These are phyloP conservation scores for Neurospora sp. DNA, from an alignment of 2,329 filamentous ascomycete genomes.

Conservation along the genomic window DNA sequence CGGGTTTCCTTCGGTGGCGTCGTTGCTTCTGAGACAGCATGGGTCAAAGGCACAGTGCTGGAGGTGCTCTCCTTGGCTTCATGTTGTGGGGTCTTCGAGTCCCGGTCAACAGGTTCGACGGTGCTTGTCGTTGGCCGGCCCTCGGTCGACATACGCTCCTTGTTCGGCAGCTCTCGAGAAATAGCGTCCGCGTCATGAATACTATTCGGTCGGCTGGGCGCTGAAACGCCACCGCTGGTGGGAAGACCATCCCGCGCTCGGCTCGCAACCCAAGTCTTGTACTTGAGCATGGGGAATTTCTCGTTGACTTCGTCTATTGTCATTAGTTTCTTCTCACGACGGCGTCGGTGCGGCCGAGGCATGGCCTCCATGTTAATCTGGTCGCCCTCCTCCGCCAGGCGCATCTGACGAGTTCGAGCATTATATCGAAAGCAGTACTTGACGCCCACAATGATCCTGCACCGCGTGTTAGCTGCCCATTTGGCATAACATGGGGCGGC, in stretches of 20 bases:
- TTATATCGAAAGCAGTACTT: slow-evolving; percentile 99
- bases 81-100: slow-evolving; percentile 13
- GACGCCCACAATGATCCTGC: slow-evolving; percentile 97
- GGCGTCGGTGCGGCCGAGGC: slow-evolving; percentile 72
- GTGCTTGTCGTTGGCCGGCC: slow-evolving; percentile 25
- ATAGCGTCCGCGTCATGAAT: slow-evolving; percentile 56
- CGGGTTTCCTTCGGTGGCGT: slow-evolving; percentile 15
- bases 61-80: slow-evolving; percentile 19
- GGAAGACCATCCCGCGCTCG: slow-evolving; percentile 77
- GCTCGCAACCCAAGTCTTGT: slow-evolving; percentile 85
- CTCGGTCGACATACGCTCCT: slow-evolving; percentile 36
- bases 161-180: slow-evolving; percentile 32
- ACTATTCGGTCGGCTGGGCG: slow-evolving; percentile 62
- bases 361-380: slow-evolving; percentile 81
- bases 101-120: slow-evolving; percentile 9
- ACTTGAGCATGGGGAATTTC: slow-evolving; percentile 90
- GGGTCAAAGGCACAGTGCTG: slow-evolving; percentile 14
- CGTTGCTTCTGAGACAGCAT: slow-evolving; percentile 13
- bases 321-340: slow-evolving; percentile 97
- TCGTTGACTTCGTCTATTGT: slow-evolving; percentile 98
- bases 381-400: slow-evolving; percentile 71
- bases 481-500: slow-evolving; percentile 8
- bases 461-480: slow-evolving; percentile 16
- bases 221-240: slow-evolving; percentile 72
- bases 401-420: slow-evolving; percentile 74